Evolutionary conservation across 1,139 yeast genomes (phyloP), one percentile per base, ranked within the genome.

Genomic region (Eremothecium cymbalariae): DNA sequence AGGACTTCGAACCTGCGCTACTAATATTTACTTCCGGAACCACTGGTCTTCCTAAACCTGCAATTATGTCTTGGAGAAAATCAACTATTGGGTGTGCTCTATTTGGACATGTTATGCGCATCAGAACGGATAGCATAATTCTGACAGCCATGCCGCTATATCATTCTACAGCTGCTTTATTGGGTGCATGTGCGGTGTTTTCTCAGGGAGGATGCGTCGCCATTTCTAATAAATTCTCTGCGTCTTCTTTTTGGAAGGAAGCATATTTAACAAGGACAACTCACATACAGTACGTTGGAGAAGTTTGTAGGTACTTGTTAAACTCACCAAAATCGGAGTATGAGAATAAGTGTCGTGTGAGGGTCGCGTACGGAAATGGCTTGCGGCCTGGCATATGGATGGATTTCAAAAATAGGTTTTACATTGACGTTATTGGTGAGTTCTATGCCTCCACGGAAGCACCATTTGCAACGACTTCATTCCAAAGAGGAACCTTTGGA

Each of bases 111-210:
- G 78, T 83, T 35, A 72, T 82, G 67, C 70, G 76, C 42, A 66
- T 85, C 45, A 59, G 62, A n/a, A 44, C 58, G 3, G 53, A 62
- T 3, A 75, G 83, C 15, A 72, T 70, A 8, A 77, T 85, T 6
- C 81, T 82, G 60, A 83, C 95, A 0, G 85, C 95, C 3, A 88
- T 90, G 97, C 97, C 98, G 1, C 63, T 90, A 43, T 90, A 88
- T 54, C 97, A 90, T 57, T 85, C 95, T 1, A 88, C 97, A 0
- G 96, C 96, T 2, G 81, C 95, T 0, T 70, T 85, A 61, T 64
- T 88, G 41, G 96, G 96, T 3, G 76, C 82, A 9, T 67, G 90
- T 54, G 85, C 95, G 1, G 69, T 80, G 0, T 63, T 81, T 34
- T 65, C 74, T 32, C 80, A 77, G 36, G 95, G 94, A 8, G 75